Base-by-base conservation (phyloP, 768 basidiomycete species). In the Auricularia heimuer region DNA sequence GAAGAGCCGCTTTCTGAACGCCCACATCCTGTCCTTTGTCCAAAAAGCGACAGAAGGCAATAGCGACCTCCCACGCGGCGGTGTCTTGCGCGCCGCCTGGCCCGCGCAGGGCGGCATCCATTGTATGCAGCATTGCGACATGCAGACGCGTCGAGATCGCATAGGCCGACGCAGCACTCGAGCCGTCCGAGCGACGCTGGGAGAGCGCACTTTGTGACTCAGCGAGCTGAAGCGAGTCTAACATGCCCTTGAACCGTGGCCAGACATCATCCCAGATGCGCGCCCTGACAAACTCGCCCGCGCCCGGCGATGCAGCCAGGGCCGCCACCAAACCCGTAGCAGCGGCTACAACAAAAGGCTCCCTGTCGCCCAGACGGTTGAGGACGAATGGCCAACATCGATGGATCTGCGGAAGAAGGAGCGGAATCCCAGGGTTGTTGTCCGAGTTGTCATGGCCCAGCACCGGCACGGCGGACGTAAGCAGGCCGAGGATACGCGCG, bases 351-450 rank as follows among this genome's bases (percentile, higher is more conserved):
- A 98, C 93, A 69, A 85, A 94, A 0, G 85, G 77, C 71, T 94
- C 89, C 0, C 79, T 54, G 70, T 94, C 92, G 3, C 58, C 58
- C 12, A 98, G 79, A 7, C 96, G 83, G 69, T 93, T 93, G 64
- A 98, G 76, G 69, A 99, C 85, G 73, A 88, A 92, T n/a, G 93
- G 92, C 97, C 97, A 99, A 1, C 91, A 89, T 24, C 83, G 82
- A 74, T 98, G 91, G 42, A 98, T 83, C 3, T 89, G 82, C 2
- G 94, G 90, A 47, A 98, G 82, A 18, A 98, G 81, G 16, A 60
- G 56, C 56, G 29, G 24, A 10, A 60, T 8, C 24, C 56, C 56
- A 6, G 56, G 56, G 29, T 60, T 24, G 29, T 60, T 14, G 6
- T 60, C 56, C 34, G 88, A 84, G 12, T 86, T 83, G 70, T 88